These are phyloP conservation scores for Neofusicoccum sp. DNA, from an alignment of 2,329 filamentous ascomycete genomes.

Conservation along the genomic window DNA sequence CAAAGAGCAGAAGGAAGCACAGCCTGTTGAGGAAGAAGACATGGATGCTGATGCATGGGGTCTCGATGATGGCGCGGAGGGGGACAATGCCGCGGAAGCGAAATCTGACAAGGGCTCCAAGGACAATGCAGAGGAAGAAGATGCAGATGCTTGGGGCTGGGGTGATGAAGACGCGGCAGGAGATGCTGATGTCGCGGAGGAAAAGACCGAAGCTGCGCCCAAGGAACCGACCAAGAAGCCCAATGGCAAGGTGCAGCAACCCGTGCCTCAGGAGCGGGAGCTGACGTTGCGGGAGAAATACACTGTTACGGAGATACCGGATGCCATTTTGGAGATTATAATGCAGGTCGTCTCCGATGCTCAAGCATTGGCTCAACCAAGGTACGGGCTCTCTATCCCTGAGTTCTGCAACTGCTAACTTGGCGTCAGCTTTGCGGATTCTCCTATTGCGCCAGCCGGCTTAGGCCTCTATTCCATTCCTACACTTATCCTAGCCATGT, in stretches of 20 bases:
- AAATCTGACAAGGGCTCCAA: conserved; percentile 42
- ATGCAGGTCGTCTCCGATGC: conserved; percentile 51
- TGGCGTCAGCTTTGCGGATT: conserved; percentile 35
- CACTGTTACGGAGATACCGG: conserved; percentile 84
- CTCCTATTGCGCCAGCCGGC: conserved; percentile 68
- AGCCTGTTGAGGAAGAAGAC: conserved; percentile 28
- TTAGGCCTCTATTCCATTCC: conserved; percentile 72
- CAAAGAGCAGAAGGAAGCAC: conserved; percentile 26
- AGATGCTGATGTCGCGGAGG: conserved; percentile 23
- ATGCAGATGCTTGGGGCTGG: conserved; percentile 80
- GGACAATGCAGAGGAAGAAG: conserved; percentile 36
- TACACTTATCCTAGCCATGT: conserved; percentile 74
- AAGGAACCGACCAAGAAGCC: conserved; percentile 30
- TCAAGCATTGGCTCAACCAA: conserved; percentile 57
- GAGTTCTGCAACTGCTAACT: neutral
- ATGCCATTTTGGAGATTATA: conserved; percentile 72
- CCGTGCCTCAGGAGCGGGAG: conserved; percentile 53
- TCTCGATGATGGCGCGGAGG: conserved; percentile 40
- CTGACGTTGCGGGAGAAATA: conserved; percentile 84
- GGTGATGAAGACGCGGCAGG: conserved; percentile 61
- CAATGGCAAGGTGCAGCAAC: conserved; percentile 35
- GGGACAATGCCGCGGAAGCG: conserved; percentile 28
- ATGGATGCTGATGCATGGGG: conserved; percentile 56
- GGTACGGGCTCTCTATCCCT: conserved; percentile 38
- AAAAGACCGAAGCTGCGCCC: conserved; percentile 22